Evolutionary conservation across 139 green algal species (phyloP), one percentile per base, ranked within the genome.

Genomic region (Chlorella sorokiniana): DNA sequence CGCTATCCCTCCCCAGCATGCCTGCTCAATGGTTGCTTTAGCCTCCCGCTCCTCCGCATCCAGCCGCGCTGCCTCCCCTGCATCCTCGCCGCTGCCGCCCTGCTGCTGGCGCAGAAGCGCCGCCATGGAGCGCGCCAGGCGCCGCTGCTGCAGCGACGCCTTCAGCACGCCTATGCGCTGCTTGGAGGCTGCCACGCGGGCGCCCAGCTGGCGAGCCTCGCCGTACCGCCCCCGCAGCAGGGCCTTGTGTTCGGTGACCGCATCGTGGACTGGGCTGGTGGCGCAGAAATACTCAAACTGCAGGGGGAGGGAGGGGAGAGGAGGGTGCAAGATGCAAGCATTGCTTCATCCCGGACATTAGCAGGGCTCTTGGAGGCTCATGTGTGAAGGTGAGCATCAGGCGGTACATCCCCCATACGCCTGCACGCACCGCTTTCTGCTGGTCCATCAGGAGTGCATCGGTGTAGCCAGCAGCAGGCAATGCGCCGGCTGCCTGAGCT

Each of bases 161-260:
- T 94, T 92, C n/a, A 95, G 85, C 81, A 91, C 85, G 1, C 78
- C 88, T 75, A 97, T 94, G 31, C 65, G 78, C 82, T 82, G 71
- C 79, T 91, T 90, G 44, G 45, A 52, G 16, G 83, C 83, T 40
- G 86, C 89, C 48, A 87, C 76, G 61, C 72, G 44, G 45, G 33
- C 52, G 37, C 89, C 91, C 25, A 93, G 78, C 1, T 78, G 67
- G 83, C 96, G 97, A n/a, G 94, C 94, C 27, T 88, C 69, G 0
- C 90, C 83, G 69, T 96, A 97, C 84, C 96, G 95, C 8, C 78
- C 48, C 68, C 94, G 95, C 54, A 98, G 90, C 63, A 92, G 44
- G 11, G 76, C 65, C 88, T 96, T 97, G 89, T 96, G 96, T 75
- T 96, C 91, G 42, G 96, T 90, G 23, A 98, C 94, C 1, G 89